phyloP scores from a whole-genome alignment of 192 early-diverging fungal genomes.

The Coemansia sp. region DNA sequence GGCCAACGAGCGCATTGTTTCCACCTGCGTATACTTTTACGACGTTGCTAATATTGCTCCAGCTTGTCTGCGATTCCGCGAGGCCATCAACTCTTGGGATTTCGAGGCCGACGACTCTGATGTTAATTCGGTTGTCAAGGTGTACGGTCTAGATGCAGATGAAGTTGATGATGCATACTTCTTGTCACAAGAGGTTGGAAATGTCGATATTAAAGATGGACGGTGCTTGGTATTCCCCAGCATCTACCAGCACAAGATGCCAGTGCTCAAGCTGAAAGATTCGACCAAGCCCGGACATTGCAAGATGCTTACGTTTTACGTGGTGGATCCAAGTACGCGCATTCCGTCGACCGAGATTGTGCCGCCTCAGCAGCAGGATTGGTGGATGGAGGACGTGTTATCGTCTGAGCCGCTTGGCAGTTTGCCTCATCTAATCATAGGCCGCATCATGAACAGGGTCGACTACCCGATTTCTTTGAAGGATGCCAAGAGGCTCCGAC shows the following conservation, averaged over 20 bases:
- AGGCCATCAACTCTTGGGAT: background rate
- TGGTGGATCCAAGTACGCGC: constrained; percentile 58
- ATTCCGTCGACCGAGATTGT: constrained; percentile 58
- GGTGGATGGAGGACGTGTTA: background rate
- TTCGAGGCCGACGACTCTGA: background rate
- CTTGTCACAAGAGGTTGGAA: constrained; percentile 51
- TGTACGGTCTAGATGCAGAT: constrained; percentile 40
- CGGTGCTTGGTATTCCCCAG: constrained; percentile 76
- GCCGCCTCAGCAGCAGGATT: constrained; percentile 59
- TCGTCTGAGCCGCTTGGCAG: background rate
- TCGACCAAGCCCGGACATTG: constrained; percentile 61
- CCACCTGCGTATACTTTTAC: constrained; percentile 76
- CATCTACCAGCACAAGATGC: constrained; percentile 69
- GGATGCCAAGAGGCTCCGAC: constrained; percentile 32
- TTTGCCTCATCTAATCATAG: constrained; percentile 19
- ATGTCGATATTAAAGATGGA: constrained; percentile 54
- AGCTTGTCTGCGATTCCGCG: constrained; percentile 63
- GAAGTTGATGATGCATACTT: constrained; percentile 8
- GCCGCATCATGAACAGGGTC: background rate
- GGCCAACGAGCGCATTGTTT: constrained; percentile 70
- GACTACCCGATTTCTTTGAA: background rate
- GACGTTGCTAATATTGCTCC: constrained; percentile 68
- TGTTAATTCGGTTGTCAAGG: background rate
- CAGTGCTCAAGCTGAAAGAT: constrained; percentile 63
- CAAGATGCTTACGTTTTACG: constrained; percentile 67